Evolutionary conservation across 1,284 basidiomycete genomes (phyloP).

Genomic region (Phylloporus sp.): DNA sequence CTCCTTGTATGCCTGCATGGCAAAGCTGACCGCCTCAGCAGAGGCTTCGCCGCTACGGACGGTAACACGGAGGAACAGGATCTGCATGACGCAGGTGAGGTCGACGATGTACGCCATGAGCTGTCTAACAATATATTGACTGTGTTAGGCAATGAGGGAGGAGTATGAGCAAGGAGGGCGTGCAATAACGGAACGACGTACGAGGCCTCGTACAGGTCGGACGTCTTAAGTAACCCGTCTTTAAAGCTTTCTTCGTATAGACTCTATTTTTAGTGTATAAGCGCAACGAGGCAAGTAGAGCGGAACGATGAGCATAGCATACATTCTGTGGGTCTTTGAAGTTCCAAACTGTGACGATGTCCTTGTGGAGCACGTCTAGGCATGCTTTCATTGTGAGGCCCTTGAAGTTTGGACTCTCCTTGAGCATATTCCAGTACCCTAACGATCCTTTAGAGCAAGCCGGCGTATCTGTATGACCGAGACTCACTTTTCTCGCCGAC

Average conservation of each 20-base stretch:
- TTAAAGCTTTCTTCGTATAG: background rate
- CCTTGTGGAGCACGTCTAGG: too few relatives aligned
- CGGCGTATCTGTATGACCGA: too few relatives aligned
- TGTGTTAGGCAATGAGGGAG: background rate
- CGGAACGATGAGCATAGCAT: too few relatives aligned
- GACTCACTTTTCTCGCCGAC: too few relatives aligned
- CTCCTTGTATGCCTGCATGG: background rate
- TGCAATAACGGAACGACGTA: background rate
- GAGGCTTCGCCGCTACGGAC: background rate
- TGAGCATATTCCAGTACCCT: too few relatives aligned
- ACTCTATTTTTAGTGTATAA: background rate
- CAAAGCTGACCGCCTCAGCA: background rate
- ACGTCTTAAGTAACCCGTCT: background rate
- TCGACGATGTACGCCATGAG: conserved; percentile 18
- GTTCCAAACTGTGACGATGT: too few relatives aligned
- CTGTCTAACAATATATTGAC: background rate
- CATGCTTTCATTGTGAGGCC: too few relatives aligned
- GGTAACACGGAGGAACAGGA: conserved; percentile 7
- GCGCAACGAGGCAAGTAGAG: background rate
- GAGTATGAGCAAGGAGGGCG: background rate
- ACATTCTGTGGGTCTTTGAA: too few relatives aligned
- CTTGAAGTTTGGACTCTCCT: too few relatives aligned
- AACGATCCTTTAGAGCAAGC: too few relatives aligned
- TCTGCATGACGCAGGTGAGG: conserved; percentile 17
- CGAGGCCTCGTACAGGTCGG: background rate